phyloP scores from a whole-genome alignment of 208 protist genomes.

The Trypanosoma avium region DNA sequence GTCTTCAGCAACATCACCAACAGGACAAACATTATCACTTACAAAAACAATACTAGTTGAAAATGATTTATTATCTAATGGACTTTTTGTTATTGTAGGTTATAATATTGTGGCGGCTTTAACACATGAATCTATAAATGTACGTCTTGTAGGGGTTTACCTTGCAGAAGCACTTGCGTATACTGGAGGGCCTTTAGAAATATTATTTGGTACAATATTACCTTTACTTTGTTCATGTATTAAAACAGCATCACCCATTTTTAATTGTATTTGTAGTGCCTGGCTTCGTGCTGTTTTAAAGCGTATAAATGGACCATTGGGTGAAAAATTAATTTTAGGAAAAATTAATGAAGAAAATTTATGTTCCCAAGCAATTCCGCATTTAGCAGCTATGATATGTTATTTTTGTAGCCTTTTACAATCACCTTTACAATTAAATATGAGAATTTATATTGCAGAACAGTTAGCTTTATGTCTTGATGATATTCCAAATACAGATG shows the following conservation, averaged over 20 bases:
- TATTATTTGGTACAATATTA: conserved; percentile 26
- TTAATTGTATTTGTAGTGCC: conserved; percentile 18
- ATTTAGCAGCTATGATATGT: conserved; percentile 4
- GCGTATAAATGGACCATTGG: not conserved
- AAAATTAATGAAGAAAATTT: not conserved
- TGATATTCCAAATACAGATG: conserved; percentile 2
- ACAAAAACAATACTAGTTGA: not conserved
- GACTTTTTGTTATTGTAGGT: conserved; percentile 16
- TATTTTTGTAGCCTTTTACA: conserved; percentile 3
- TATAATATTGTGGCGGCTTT: conserved; percentile 36
- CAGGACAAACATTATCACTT: too few relatives aligned
- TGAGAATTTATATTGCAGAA: conserved; percentile 18
- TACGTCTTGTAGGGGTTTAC: conserved; percentile 37
- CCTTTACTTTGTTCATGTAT: conserved; percentile 31
- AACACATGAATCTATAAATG: conserved; percentile 24
- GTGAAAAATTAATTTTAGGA: not conserved
- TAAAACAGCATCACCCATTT: not conserved
- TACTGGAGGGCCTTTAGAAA: conserved; percentile 14
- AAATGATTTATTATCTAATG: conserved; percentile 11
- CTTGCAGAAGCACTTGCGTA: conserved; percentile 30
- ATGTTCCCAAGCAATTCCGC: not conserved
- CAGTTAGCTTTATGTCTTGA: conserved; percentile 20
- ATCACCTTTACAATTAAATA: not conserved
- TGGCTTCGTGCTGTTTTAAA: conserved; percentile 14
- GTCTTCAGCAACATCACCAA: too few relatives aligned